Evolutionary conservation across 345 rosid species (phyloP).

Genomic region (Litchi chinensis): DNA sequence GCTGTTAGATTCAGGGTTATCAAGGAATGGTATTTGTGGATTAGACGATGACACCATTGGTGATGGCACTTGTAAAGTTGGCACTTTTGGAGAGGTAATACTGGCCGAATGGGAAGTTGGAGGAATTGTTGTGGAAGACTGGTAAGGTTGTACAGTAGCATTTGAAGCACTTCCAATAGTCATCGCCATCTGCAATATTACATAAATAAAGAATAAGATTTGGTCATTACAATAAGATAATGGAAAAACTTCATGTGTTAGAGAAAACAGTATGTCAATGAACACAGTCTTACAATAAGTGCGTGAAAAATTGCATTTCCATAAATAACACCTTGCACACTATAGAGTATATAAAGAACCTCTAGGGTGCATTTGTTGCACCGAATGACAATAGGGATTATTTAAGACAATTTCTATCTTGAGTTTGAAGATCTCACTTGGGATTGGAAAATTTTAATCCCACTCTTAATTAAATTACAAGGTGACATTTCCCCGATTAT

Average conservation of each 20-base stretch:
- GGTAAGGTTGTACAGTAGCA: conserved; percentile 52
- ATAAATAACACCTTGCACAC: background rate
- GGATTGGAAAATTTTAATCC: background rate
- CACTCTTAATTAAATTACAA: too few species aligned
- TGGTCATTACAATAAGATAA: background rate
- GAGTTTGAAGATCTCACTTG: background rate
- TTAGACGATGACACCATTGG: conserved; percentile 47
- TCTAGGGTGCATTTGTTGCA: background rate
- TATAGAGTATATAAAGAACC: background rate
- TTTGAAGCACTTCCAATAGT: conserved; percentile 51
- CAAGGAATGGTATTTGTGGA: conserved; percentile 51
- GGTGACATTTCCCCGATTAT: background rate
- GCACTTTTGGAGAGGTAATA: conserved; percentile 38
- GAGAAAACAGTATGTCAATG: background rate
- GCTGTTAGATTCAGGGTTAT: conserved; percentile 45
- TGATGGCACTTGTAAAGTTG: conserved; percentile 53
- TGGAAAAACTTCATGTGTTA: background rate
- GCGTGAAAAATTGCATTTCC: background rate
- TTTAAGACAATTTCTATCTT: too few species aligned
- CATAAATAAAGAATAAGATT: conserved; percentile 18
- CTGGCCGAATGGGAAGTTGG: conserved; percentile 45
- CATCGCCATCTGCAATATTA: conserved; percentile 64
- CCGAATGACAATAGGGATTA: background rate
- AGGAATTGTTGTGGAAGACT: conserved; percentile 44
- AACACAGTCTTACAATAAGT: background rate